A percentile compares a stretch with the other conserved stretches of the same genome.
Conservation (phyloP, 208 protist species). For the Wallacemonas sp. region DNA sequence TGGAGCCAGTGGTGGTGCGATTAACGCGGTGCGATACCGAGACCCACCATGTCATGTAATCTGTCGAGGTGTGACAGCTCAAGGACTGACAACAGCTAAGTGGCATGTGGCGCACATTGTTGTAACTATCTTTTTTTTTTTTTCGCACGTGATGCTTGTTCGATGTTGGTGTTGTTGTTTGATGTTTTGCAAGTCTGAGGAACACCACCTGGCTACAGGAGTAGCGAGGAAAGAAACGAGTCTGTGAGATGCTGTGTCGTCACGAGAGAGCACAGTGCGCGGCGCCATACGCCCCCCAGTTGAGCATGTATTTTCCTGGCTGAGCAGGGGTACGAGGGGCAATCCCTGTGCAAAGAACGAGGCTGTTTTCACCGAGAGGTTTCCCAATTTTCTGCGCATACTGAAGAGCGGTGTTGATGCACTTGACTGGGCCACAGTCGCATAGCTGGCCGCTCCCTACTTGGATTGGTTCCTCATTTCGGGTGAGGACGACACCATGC, state of each 20-base stretch:
- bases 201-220: too few relatives aligned
- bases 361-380: slow-evolving; percentile 38
- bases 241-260: not conserved
- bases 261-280: slow-evolving; percentile 20
- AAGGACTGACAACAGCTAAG: too few relatives aligned
- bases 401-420: slow-evolving; percentile 38
- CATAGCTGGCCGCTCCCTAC: slow-evolving; percentile 65
- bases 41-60: too few relatives aligned
- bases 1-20: too few relatives aligned
- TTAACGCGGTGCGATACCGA: too few relatives aligned
- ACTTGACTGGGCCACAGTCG: slow-evolving; percentile 39
- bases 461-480: slow-evolving; percentile 67
- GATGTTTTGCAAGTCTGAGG: too few relatives aligned
- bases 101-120: too few relatives aligned
- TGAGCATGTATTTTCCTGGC: slow-evolving; percentile 61
- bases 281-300: slow-evolving; percentile 68
- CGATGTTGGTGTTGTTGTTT: too few relatives aligned
- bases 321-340: slow-evolving; percentile 45
- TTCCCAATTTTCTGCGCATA: slow-evolving; percentile 66
- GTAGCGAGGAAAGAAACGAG: slow-evolving; percentile 12
- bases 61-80: too few relatives aligned
- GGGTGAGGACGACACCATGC: slow-evolving; percentile 62
- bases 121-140: too few relatives aligned
- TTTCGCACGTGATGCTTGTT: too few relatives aligned
- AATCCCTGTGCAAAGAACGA: slow-evolving; percentile 69